Evolutionary conservation across 2,329 filamentous ascomycete genomes (phyloP), one percentile per base, ranked within the genome.

Genomic region (Fusarium sp.): DNA sequence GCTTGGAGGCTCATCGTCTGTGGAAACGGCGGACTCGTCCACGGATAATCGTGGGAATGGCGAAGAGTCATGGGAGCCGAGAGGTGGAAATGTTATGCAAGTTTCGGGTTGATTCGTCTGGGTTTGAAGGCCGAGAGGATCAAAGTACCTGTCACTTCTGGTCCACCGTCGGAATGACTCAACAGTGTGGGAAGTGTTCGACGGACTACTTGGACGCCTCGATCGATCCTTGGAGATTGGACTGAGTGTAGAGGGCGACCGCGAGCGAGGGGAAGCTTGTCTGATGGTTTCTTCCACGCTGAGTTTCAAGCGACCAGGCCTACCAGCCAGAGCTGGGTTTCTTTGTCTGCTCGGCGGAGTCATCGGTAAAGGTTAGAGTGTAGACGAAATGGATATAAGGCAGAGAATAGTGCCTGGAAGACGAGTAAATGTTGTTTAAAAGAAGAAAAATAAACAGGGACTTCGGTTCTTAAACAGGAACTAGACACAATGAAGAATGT

Each of bases 161-260:
- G 42, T n/a, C 38, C 31, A 33, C 29, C n/a, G 39, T n/a, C 39
- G 33, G 14, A 51, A 56, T 27, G 41, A 39, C 12, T 52, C 62
- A 38, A 37, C 3, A 25, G 23, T 29, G 10, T 33, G 25, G 29
- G 70, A 57, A 38, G 21, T 10, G 29, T 29, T 51, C 33, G 59
- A 70, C 5, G 69, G 56, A 29, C 56, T 68, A 18, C 69, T 69
- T 19, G 39, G 55, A 42, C 55, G 67, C 44, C 67, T 70, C 25
- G 37, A 15, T 56, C 67, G 54, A 44, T 25, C 16, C 23, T 54
- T 56, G 23, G 41, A 41, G 16, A 68, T 60, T 15, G 69, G 68
- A 60, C 69, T 72, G 35, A 72, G 58, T n/a, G 55, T 60, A n/a
- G 51, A 48, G 16, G 70, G 62, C 21, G 70, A 73, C 38, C 58